Evolutionary conservation across 2,329 filamentous ascomycete species (phyloP).

Genomic region (Dothidotthia symphoricarpi): DNA sequence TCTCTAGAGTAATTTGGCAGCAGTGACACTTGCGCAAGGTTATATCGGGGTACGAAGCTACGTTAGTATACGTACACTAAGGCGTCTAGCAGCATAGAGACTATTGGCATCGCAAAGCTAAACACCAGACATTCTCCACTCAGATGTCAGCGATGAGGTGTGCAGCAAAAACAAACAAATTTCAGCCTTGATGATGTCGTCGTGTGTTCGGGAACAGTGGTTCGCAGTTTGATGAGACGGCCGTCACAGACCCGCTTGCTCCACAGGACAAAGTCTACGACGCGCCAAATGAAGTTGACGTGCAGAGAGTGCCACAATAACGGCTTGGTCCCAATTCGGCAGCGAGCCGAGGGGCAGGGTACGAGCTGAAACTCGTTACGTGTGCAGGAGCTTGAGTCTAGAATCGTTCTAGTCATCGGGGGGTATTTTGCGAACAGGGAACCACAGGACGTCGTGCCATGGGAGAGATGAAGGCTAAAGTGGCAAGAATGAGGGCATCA

Average conservation of each 20-base stretch:
- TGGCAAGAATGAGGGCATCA: background rate
- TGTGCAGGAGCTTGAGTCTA: constrained; percentile 8
- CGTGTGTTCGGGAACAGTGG: constrained; percentile 21
- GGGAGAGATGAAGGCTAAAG: too few relatives aligned
- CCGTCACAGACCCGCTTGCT: constrained; percentile 17
- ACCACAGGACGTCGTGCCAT: too few relatives aligned
- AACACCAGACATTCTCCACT: constrained; percentile 11
- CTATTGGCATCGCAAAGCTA: constrained; percentile 3
- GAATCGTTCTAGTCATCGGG: background rate
- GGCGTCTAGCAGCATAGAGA: too few relatives aligned
- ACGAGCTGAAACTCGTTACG: constrained; percentile 16
- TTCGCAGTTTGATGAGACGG: constrained; percentile 30
- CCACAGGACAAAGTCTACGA: constrained; percentile 13
- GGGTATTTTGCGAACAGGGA: background rate
- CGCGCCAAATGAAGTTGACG: constrained; percentile 20
- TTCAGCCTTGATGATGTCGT: constrained; percentile 11
- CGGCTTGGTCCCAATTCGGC: constrained; percentile 18
- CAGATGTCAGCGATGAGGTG: constrained; percentile 5
- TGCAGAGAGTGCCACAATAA: constrained; percentile 18
- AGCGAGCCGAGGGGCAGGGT: constrained; percentile 16
- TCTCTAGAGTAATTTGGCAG: too few relatives aligned
- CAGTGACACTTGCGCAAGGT: too few relatives aligned
- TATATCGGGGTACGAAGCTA: too few relatives aligned
- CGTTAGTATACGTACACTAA: constrained; percentile 4
- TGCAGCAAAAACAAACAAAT: constrained; percentile 7